Conservation (phyloP, 2,329 filamentous ascomycete genomes). For the Ophiocordyceps robertsii region DNA sequence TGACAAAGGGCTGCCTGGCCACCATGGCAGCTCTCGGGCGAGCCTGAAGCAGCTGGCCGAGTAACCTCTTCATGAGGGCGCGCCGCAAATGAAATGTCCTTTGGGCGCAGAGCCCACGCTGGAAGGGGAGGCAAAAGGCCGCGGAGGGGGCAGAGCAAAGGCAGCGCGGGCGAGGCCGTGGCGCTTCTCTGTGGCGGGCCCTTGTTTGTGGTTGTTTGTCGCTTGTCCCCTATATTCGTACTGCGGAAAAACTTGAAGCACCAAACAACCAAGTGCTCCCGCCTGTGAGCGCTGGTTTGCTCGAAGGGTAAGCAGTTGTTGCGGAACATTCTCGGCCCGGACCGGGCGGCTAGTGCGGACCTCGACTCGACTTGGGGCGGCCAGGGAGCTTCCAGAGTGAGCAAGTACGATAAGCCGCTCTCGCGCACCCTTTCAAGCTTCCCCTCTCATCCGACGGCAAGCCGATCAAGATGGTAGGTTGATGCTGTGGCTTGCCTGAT, state of each 20-base stretch:
- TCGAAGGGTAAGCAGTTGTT: too few relatives aligned
- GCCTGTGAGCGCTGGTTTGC: too few relatives aligned
- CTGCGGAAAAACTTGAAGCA: too few relatives aligned
- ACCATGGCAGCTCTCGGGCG: constrained; percentile 13
- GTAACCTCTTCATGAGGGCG: constrained; percentile 26
- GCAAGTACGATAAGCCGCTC: not conserved
- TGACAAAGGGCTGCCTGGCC: constrained; percentile 12
- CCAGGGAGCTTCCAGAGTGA: not conserved
- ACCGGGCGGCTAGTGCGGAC: too few relatives aligned
- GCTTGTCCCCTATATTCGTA: too few relatives aligned
- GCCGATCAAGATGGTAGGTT: constrained; percentile 40
- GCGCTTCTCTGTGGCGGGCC: too few relatives aligned
- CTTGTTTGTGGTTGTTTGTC: too few relatives aligned
- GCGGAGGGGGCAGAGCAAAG: not conserved
- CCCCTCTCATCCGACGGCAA: not conserved
- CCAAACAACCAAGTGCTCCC: too few relatives aligned
- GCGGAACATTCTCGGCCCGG: too few relatives aligned
- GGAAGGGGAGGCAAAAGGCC: not conserved
- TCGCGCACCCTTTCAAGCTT: not conserved
- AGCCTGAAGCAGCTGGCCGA: constrained; percentile 25
- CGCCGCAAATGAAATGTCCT: not conserved
- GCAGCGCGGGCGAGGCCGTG: too few relatives aligned
- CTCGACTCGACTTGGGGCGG: too few relatives aligned
- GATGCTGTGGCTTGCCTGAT: not conserved
- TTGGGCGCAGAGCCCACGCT: not conserved